phyloP scores from a whole-genome alignment of 176 grass and related monocot species.

The Carex kokanica region DNA sequence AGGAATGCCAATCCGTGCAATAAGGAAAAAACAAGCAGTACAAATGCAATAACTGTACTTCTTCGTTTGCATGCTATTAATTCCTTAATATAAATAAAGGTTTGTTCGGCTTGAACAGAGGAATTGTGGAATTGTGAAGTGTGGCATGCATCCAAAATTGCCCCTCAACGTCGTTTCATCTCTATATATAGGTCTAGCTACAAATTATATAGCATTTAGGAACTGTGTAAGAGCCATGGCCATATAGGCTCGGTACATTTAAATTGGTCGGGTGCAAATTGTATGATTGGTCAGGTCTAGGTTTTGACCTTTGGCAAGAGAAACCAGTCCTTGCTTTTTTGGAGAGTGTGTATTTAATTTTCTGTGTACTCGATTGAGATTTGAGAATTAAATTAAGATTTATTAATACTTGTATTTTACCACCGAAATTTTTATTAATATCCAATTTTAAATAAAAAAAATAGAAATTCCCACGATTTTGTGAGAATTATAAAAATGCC shows the following conservation, averaged over 20 bases:
- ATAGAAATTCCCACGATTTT: too few species aligned
- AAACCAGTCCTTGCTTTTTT: neutral
- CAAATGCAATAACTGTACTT: neutral
- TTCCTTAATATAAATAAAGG: neutral
- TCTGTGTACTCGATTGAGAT: too few species aligned
- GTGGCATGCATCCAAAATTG: too few species aligned
- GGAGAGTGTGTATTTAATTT: too few species aligned
- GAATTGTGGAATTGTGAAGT: too few species aligned
- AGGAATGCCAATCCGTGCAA: constrained; percentile 76
- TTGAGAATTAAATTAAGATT: too few species aligned
- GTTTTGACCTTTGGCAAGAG: neutral
- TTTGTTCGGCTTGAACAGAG: neutral
- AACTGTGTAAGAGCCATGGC: neutral
- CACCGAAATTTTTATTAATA: too few species aligned
- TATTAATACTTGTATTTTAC: too few species aligned
- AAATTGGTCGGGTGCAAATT: neutral
- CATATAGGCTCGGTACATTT: neutral
- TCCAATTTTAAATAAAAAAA: too few species aligned
- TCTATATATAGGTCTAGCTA: neutral
- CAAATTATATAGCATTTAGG: neutral
- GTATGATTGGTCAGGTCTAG: neutral
- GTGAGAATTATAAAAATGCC: too few species aligned
- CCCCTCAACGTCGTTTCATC: too few species aligned
- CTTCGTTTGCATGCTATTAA: neutral
- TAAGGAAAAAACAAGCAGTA: constrained; percentile 8